Base-by-base conservation (phyloP, 1,284 basidiomycete genomes). In the Moniliophthora roreri region DNA sequence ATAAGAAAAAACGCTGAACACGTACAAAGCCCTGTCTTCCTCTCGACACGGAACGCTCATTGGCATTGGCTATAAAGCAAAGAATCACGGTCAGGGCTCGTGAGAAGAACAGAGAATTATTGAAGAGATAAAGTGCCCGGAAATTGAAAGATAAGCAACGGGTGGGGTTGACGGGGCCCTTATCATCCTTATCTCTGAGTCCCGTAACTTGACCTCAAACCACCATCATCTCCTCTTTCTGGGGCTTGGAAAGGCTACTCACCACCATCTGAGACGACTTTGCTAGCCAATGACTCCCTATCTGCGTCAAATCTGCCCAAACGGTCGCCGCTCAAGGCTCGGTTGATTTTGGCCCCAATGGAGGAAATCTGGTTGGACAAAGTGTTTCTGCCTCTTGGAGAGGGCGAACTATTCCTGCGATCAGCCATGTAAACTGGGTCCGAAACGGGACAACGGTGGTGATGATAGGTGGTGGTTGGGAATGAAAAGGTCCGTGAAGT, bases 11-110 rank as follows among this genome's bases (percentile, higher is more conserved):
- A 6, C 28, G 28, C 7, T 6, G 28, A 11, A 45, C 9, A 26
- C 42, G 23, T 26, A 45, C 42, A 45, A 45, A 45, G 11, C 42
- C 42, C n/a, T 24, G 21, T 15, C 42, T 21, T n/a, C 42, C 42
- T 28, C 42, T 45, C 11, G 42, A 45, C 6, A 45, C 23, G 13
- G 42, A 45, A 11, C 42, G 42, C 8, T 21, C 42, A 15, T 45
- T 45, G 2, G 42, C 42, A 26, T 16, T 7, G 16, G 23, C 15
- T n/a, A 13, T 23, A 5, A 45, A 11, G 16, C 21, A 16, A 45
- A 45, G 23, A n/a, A n/a, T 5, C 16, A 41, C n/a, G 6, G 23
- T 15, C 23, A 44, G 23, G 9, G 7, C 20, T 6, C 21, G 23
- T 32, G 23, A n/a, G 16, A 16, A 45, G 7, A 32, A 23, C 18